Evolutionary conservation across 2,329 filamentous ascomycete genomes (phyloP), one percentile per base, ranked within the genome.

Genomic region (Fusarium illudens): DNA sequence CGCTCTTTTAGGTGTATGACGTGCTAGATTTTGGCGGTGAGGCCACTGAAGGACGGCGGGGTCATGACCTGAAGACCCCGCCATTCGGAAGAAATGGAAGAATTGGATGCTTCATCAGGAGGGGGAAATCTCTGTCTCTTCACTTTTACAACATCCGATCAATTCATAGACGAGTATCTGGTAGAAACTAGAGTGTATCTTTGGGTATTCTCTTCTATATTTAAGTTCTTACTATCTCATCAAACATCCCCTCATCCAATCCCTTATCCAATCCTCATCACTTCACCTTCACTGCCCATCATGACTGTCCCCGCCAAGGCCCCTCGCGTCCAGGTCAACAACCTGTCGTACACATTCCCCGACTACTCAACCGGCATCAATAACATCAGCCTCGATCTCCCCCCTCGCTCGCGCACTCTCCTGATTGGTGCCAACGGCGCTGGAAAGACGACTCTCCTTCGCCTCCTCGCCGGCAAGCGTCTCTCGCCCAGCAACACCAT

Each of bases 381-480:
- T 52, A 81, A 94, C 78, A 87, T 99, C 73, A 84, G 82, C 25
- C 86, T 99, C 57, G 84, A 89, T 64, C 88, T 98, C 22, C 95
- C 96, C 4, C 84, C 93, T 0, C 89, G 91, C 60, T 96, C 92
- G 62, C 91, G 96, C 65, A 97, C 95, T 2, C 87, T 98, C 13
- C 86, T 98, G 37, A 96, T 98, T 75, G 96, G 96, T 74, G 95
- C 96, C 78, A 99, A 99, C 79, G 96, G 96, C 67, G 95, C 96
- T 19, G 96, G 96, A 70, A 99, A 99, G 83, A 98, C 96, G 9
- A 99, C 96, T 1, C 90, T 99, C 60, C 90, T 99, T 48, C 94
- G 94, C 63, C 91, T 99, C 44, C 89, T 99, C 63, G 93, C 94
- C 17, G 96, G 96, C 76, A 98, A 98, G 84, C 93, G 94, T 59